A percentile compares a stretch with the other conserved stretches of the same genome.
Evolutionary conservation across 2,329 filamentous ascomycete genomes (phyloP).

Genomic region (Intubia oerlemansii): DNA sequence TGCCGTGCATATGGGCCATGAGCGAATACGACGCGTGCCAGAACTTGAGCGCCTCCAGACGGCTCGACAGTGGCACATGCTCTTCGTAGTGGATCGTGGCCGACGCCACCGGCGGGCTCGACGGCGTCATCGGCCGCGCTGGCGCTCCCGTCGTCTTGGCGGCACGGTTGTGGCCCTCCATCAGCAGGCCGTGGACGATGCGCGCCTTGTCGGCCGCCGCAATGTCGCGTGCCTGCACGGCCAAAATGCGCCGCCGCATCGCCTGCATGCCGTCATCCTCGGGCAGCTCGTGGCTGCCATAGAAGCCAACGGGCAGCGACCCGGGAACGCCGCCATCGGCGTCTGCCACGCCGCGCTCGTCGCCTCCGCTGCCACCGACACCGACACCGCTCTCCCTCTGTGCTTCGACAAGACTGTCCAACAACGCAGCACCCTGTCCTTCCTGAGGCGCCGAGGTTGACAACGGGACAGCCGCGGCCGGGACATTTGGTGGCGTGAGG

Average conservation of each 20-base stretch:
- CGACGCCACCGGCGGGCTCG: slow-evolving; percentile 4
- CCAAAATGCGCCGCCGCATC: slow-evolving; percentile 44
- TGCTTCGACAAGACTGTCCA: too few relatives aligned
- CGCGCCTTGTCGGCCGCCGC: slow-evolving; percentile 44
- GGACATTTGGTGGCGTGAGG: neutral
- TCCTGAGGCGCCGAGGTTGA: neutral
- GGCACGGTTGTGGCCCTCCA: slow-evolving; percentile 40
- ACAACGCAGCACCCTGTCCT: too few relatives aligned
- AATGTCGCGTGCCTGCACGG: slow-evolving; percentile 40
- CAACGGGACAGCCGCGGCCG: neutral
- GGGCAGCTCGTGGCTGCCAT: slow-evolving; percentile 25
- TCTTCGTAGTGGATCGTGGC: slow-evolving; percentile 6
- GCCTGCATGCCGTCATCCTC: slow-evolving; percentile 61
- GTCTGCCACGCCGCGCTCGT: too few relatives aligned
- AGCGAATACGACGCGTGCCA: slow-evolving; percentile 28
- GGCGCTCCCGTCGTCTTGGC: slow-evolving; percentile 9
- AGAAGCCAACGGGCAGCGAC: slow-evolving; percentile 5
- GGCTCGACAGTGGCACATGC: slow-evolving; percentile 10
- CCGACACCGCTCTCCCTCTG: too few relatives aligned
- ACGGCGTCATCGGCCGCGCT: slow-evolving; percentile 10
- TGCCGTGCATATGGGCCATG: too few relatives aligned
- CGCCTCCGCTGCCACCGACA: too few relatives aligned
- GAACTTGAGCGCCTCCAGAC: slow-evolving; percentile 33
- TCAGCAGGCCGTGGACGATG: slow-evolving; percentile 48
- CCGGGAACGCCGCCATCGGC: neutral